Conservation (phyloP, 2,329 filamentous ascomycete genomes). For the Aureobasidium sp. region DNA sequence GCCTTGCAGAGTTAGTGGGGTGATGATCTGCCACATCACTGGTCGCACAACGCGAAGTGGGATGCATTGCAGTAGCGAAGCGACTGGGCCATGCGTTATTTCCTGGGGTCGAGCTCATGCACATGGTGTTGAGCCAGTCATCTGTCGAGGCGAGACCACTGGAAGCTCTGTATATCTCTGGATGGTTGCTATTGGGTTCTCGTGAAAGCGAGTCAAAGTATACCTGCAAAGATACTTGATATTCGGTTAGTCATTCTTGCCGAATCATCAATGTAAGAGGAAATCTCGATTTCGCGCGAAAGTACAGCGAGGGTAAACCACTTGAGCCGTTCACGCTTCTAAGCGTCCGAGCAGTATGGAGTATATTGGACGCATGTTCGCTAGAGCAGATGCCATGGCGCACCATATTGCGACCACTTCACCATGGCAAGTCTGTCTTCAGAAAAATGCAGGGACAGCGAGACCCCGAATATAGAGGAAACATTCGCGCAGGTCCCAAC, state of each 20-base stretch:
- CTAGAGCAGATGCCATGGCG: background rate
- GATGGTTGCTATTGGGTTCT: background rate
- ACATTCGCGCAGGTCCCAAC: conserved; percentile 1
- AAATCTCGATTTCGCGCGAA: background rate
- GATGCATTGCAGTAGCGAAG: conserved; percentile 13
- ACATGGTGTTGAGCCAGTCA: conserved; percentile 1
- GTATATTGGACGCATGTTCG: background rate
- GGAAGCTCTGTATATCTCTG: background rate
- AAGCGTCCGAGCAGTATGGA: background rate
- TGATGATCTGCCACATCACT: conserved; percentile 5
- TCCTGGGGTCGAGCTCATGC: conserved; percentile 4
- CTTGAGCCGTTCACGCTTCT: background rate
- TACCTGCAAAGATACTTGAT: background rate
- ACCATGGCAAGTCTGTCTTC: background rate
- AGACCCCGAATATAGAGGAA: background rate
- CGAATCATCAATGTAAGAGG: background rate
- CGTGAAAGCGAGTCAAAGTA: background rate
- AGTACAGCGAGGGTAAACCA: background rate
- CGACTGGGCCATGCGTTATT: background rate
- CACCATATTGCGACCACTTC: background rate
- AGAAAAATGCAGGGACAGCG: background rate
- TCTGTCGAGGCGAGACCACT: background rate
- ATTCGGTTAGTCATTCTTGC: background rate
- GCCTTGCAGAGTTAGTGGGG: conserved; percentile 6
- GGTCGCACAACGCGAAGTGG: conserved; percentile 11